These are phyloP conservation scores for Populus hybrid DNA, from an alignment of 441 rosid species.

Conservation along the genomic window DNA sequence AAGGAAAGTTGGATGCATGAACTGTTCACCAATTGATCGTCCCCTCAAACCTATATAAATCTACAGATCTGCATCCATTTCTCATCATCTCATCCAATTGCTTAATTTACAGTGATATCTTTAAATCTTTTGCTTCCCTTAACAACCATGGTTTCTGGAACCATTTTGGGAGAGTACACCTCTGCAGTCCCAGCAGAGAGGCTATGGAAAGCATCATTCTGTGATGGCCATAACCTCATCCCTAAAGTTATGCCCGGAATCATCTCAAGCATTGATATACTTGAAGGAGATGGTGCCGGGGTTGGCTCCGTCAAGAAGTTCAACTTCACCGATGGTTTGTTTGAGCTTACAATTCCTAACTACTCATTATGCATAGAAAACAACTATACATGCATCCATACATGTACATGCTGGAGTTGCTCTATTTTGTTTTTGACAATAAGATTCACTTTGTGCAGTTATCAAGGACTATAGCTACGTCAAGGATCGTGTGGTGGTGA, in stretches of 20 bases:
- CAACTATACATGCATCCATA: no score
- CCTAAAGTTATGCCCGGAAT: background rate
- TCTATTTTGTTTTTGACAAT: no score
- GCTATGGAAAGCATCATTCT: conserved; percentile 6
- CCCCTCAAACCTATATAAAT: background rate
- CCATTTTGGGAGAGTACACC: background rate
- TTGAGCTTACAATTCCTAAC: background rate
- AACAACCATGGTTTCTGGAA: background rate
- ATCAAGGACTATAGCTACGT: background rate
- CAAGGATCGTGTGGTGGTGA: conserved; percentile 10
- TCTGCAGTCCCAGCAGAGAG: background rate
- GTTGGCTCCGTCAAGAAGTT: conserved; percentile 11
- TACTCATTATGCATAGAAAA: background rate
- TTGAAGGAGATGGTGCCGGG: background rate
- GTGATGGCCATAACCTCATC: conserved; percentile 7
- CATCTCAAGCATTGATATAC: conserved; percentile 7
- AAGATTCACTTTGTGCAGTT: conserved; percentile 3
- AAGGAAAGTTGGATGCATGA: background rate
- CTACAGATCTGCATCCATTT: background rate
- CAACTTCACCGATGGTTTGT: conserved; percentile 5
- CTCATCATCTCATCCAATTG: background rate
- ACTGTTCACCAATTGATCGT: background rate
- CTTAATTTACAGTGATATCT: background rate
- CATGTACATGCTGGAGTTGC: no score
- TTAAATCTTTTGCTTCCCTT: background rate